These are phyloP conservation scores for Geotrichum klebahnii DNA, from an alignment of 1,139 yeast species.

Conservation along the genomic window DNA sequence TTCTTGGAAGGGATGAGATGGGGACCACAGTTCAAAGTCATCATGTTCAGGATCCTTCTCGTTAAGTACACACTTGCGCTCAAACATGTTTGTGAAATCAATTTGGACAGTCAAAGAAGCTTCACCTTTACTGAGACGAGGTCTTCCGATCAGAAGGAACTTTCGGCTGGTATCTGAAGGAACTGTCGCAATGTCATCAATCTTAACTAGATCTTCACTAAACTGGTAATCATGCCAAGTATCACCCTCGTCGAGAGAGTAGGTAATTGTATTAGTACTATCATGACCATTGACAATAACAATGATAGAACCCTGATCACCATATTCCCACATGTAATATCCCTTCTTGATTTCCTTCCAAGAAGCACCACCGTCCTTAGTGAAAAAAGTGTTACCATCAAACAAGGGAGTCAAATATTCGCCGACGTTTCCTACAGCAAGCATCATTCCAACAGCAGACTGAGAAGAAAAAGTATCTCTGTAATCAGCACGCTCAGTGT, in stretches of 20 bases:
- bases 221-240: conserved; percentile 70
- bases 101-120: conserved; percentile 49
- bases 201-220: conserved; percentile 50
- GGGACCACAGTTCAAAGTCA: conserved; percentile 83
- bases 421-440: conserved; percentile 92
- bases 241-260: conserved; percentile 75
- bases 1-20: conserved; percentile 57
- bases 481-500: conserved; percentile 76
- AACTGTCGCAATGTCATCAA: conserved; percentile 79
- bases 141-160: conserved; percentile 53
- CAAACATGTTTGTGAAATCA: conserved; percentile 65
- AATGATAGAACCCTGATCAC: conserved; percentile 87
- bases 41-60: conserved; percentile 54
- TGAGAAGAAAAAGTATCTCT: conserved; percentile 86
- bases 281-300: conserved; percentile 61
- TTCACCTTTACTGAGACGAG: conserved; percentile 43
- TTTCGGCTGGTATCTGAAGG: conserved; percentile 84
- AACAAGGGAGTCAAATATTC: conserved; percentile 48
- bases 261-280: conserved; percentile 55
- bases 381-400: conserved; percentile 65
- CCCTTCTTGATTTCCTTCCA: conserved; percentile 81
- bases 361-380: conserved; percentile 82
- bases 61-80: conserved; percentile 66
- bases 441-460: conserved; percentile 80
- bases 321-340: conserved; percentile 86